Evolutionary conservation across 2,329 filamentous ascomycete genomes (phyloP).

Genomic region (Myrmaecium sp.): DNA sequence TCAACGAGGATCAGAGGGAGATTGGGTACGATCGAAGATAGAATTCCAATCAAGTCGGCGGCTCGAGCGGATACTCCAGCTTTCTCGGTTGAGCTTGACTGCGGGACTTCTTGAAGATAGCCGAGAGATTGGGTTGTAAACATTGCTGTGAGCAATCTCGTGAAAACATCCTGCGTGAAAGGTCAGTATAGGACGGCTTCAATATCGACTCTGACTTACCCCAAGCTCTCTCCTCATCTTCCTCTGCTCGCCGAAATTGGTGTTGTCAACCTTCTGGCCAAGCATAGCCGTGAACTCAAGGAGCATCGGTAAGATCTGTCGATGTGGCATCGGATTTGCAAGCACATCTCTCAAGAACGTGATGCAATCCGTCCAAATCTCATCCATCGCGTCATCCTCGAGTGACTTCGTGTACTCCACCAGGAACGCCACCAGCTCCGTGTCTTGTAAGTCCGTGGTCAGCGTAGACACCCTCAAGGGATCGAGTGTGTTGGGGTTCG

Average conservation of each 20-base stretch:
- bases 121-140: conserved; percentile 77
- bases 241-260: conserved; percentile 85
- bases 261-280: conserved; percentile 93
- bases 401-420: conserved; percentile 79
- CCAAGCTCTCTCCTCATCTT: conserved; percentile 83
- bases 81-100: conserved; percentile 15
- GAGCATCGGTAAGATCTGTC: conserved; percentile 72
- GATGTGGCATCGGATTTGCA: conserved; percentile 84
- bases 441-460: conserved; percentile 68
- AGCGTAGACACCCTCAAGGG: conserved; percentile 69
- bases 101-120: conserved; percentile 42
- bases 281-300: conserved; percentile 80
- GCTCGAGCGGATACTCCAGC: conserved; percentile 9
- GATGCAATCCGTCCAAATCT: conserved; percentile 93
- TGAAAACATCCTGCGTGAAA: conserved; percentile 72
- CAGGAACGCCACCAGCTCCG: conserved; percentile 72
- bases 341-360: conserved; percentile 79
- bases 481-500: conserved; percentile 67
- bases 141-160: conserved; percentile 75
- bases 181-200: conserved; percentile 8
- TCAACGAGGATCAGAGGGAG: conserved; percentile 73
- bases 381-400: conserved; percentile 94
- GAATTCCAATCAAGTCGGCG: conserved; percentile 57
- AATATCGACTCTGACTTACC: conserved; percentile 34
- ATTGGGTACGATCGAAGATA: conserved; percentile 63